Percentiles rank a stretch among this genome's conserved stretches.
These are phyloP conservation scores for Colletotrichum limetticola DNA, from an alignment of 2,329 filamentous ascomycete species.

Conservation along the genomic window DNA sequence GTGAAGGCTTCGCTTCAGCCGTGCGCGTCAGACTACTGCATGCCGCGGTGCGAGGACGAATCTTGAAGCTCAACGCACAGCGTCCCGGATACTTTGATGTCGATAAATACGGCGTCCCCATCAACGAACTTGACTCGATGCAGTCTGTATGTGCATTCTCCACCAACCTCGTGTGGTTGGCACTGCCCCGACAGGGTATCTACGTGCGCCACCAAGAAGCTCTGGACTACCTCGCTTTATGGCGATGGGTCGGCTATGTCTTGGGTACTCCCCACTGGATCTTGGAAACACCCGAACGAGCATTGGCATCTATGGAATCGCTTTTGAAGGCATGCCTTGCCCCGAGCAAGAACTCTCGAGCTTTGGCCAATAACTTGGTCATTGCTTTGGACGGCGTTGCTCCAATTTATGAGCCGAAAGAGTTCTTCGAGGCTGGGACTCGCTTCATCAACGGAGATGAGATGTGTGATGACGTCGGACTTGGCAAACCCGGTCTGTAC, in stretches of 20 bases:
- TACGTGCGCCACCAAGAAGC: too few species aligned
- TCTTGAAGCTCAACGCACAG: conserved; percentile 57
- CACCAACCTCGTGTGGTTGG: too few species aligned
- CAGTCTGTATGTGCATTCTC: background rate
- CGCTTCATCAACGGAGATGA: background rate
- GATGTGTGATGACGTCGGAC: background rate
- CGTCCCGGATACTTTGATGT: conserved; percentile 70
- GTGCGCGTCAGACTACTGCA: too few species aligned
- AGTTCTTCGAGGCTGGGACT: background rate
- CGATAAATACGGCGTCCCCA: conserved; percentile 66
- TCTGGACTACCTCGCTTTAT: too few species aligned
- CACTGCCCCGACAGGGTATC: too few species aligned
- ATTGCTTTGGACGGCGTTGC: background rate
- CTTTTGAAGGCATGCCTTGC: background rate
- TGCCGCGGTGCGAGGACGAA: too few species aligned
- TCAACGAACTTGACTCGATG: conserved; percentile 39
- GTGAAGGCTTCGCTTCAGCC: too few species aligned
- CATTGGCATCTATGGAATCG: background rate
- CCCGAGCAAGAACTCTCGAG: background rate
- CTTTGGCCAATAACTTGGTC: background rate
- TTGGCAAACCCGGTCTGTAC: background rate
- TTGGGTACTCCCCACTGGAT: too few species aligned
- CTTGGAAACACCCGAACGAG: too few species aligned
- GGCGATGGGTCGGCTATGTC: too few species aligned
- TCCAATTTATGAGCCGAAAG: background rate